A percentile compares a stretch with the other conserved stretches of the same genome.
Conservation (phyloP, 768 basidiomycete genomes). For the Sarcodon sp. region DNA sequence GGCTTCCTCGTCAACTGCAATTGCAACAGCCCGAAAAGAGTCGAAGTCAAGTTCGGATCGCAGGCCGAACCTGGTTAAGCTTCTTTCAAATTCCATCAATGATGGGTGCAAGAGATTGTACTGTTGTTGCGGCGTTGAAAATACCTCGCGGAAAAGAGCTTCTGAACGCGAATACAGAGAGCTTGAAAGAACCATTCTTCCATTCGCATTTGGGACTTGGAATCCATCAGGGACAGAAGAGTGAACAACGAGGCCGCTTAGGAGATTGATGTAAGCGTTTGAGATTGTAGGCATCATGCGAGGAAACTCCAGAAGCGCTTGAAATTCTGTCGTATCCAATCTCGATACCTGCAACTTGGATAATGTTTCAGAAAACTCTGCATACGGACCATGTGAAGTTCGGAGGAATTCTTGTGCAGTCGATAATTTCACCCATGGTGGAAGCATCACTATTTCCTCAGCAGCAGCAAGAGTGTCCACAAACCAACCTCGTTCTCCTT, state of each 20-base stretch:
- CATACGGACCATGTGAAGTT: no score
- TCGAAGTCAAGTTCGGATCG: conserved; percentile 17
- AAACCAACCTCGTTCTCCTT: no score
- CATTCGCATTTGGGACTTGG: conserved; percentile 2
- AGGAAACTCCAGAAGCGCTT: not conserved
- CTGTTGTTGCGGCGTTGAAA: conserved; percentile 4
- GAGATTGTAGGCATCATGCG: no score
- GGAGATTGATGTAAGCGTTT: no score
- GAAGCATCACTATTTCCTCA: no score
- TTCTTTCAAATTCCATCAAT: conserved; percentile 17
- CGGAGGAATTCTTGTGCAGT: no score
- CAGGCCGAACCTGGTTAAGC: conserved; percentile 18
- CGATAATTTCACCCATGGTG: no score
- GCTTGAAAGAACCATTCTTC: not conserved
- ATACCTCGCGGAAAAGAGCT: conserved; percentile 1
- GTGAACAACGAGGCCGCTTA: no score
- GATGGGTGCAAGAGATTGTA: conserved; percentile 17
- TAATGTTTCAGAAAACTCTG: no score
- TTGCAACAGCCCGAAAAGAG: conserved; percentile 24
- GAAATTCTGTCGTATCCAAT: not conserved
- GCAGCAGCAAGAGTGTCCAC: no score
- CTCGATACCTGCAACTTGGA: not conserved
- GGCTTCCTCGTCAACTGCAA: conserved; percentile 15
- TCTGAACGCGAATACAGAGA: conserved; percentile 1
- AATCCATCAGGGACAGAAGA: not conserved